A percentile compares a stretch with the other conserved stretches of the same genome.
These are phyloP conservation scores for Lupinus albus DNA, from an alignment of 306 rosid species.

Conservation along the genomic window DNA sequence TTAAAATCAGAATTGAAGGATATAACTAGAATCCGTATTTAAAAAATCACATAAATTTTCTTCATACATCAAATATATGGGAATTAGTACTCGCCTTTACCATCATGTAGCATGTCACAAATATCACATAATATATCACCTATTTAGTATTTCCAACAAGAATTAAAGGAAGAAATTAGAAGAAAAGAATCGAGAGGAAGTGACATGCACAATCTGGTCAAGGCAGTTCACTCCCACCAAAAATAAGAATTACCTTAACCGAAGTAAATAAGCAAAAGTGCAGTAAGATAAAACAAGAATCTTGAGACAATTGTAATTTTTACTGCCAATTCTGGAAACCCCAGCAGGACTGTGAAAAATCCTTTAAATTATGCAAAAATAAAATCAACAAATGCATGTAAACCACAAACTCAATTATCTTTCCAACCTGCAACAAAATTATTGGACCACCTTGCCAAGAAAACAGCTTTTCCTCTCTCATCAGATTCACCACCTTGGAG, in stretches of 20 bases:
- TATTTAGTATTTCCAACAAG: conserved; percentile 31
- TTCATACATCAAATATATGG: conserved; percentile 14
- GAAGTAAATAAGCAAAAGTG: conserved; percentile 23
- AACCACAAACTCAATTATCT: conserved; percentile 33
- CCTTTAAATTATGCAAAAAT: conserved; percentile 27
- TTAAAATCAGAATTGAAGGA: conserved; percentile 18
- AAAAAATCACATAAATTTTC: conserved; percentile 5
- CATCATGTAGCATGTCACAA: conserved; percentile 17
- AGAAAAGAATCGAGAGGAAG: conserved; percentile 32
- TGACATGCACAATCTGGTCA: conserved; percentile 28
- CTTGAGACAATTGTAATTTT: conserved; percentile 30
- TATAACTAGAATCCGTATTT: conserved; percentile 18
- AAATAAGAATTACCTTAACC: conserved; percentile 1
- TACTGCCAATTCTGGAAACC: conserved; percentile 35
- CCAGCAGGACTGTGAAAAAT: conserved; percentile 31
- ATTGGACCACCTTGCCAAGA: conserved; percentile 98
- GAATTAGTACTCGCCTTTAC: conserved; percentile 22
- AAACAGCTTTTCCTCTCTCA: conserved; percentile 74
- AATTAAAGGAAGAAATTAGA: conserved; percentile 32
- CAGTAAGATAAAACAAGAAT: conserved; percentile 30
- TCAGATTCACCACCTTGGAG: conserved; percentile 77
- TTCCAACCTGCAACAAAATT: conserved; percentile 88
- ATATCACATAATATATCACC: conserved; percentile 22
- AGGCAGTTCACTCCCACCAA: conserved; percentile 37
- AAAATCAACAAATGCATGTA: conserved; percentile 26